Evolutionary conservation across 2,329 filamentous ascomycete genomes (phyloP).

Genomic region (Fusarium kyushuense): DNA sequence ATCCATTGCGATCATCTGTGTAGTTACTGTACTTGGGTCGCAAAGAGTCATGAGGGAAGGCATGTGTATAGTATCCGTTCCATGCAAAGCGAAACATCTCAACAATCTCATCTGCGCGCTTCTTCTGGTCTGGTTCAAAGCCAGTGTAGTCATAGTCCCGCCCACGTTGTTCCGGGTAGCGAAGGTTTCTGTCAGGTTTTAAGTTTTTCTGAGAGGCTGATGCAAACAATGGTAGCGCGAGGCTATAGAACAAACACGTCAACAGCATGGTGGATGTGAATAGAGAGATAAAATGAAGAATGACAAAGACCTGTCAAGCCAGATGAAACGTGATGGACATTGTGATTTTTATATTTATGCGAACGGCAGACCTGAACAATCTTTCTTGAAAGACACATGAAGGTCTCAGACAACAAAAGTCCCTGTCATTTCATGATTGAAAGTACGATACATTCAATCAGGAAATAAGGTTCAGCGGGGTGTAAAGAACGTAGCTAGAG

Average conservation of each 20-base stretch:
- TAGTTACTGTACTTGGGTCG: conserved; percentile 16
- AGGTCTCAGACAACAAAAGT: neutral
- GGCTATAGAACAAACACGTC: neutral
- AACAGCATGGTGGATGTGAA: neutral
- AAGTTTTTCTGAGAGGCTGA: neutral
- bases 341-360: too few species aligned
- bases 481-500: neutral
- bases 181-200: too few species aligned
- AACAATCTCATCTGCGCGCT: conserved; percentile 16
- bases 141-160: conserved; percentile 22
- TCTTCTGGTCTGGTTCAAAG: conserved; percentile 20
- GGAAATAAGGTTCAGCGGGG: neutral
- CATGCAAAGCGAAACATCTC: conserved; percentile 28
- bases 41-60: conserved; percentile 11
- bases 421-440: neutral
- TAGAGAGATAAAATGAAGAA: neutral
- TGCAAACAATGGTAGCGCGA: neutral
- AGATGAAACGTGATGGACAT: neutral
- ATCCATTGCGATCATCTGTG: conserved; percentile 23
- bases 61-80: conserved; percentile 19
- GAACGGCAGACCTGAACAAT: neutral
- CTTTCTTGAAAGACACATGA: neutral
- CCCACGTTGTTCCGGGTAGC: conserved; percentile 5
- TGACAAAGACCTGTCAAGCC: neutral
- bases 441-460: too few species aligned